phyloP scores from a whole-genome alignment of 2,329 filamentous ascomycete species.

The Alternaria novae-zelandiae region DNA sequence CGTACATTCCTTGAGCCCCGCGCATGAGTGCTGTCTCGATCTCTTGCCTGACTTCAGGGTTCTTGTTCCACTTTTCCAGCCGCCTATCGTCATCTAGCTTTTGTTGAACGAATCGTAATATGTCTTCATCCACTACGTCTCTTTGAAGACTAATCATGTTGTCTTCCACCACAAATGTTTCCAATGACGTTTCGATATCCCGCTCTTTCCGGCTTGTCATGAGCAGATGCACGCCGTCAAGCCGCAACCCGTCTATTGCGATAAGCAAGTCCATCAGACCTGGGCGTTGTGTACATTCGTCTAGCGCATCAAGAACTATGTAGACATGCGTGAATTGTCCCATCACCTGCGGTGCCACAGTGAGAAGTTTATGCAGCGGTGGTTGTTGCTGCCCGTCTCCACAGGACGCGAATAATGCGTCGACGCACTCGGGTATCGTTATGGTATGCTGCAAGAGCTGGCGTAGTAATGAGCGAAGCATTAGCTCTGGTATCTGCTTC shows the following conservation, averaged over 20 bases:
- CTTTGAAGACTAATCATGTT: conserved; percentile 31
- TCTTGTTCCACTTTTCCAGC: conserved; percentile 33
- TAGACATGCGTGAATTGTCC: conserved; percentile 24
- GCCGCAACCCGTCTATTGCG: too few species aligned
- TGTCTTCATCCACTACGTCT: conserved; percentile 34
- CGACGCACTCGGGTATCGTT: conserved; percentile 20
- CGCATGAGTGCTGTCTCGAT: conserved; percentile 39
- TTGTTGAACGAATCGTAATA: conserved; percentile 35
- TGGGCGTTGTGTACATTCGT: conserved; percentile 31
- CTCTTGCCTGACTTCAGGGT: conserved; percentile 32
- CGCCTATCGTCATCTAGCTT: conserved; percentile 43
- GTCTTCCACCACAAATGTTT: conserved; percentile 13
- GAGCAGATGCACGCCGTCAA: conserved; percentile 31
- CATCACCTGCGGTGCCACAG: conserved; percentile 31
- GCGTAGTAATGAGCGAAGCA: conserved; percentile 48
- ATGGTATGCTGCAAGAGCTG: conserved; percentile 40
- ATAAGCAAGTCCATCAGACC: too few species aligned
- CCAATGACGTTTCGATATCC: conserved; percentile 34
- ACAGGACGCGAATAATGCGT: conserved; percentile 34
- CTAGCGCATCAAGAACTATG: conserved; percentile 36
- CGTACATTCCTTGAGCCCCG: conserved; percentile 35
- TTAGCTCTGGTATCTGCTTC: conserved; percentile 45
- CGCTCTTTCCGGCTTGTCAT: conserved; percentile 38
- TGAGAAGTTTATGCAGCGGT: conserved; percentile 25
- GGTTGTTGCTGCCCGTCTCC: conserved; percentile 31